Base-by-base conservation (phyloP, 805 yeast species). In the Suhomyces faveliae region DNA sequence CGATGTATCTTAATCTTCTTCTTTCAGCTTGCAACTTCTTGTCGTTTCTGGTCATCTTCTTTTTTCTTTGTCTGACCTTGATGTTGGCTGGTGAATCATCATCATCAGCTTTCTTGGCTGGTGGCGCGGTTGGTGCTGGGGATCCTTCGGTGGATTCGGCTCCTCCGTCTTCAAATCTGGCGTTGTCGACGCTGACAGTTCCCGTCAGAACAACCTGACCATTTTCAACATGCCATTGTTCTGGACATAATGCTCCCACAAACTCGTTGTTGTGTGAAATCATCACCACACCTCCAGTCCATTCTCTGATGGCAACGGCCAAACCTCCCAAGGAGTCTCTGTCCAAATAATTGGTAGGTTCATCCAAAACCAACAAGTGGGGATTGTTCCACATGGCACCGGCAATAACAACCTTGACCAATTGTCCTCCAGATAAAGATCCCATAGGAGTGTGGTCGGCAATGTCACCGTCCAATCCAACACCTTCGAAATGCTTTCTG, bases 361-460 rank as follows among this genome's bases (percentile, higher is more conserved):
- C 99, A 71, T 92, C 99, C 52, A 92, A 79, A 38, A 92, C 99
- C 54, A 92, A 80, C 69, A 92, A 80, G 70, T 92, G 99, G 15
- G 99, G 99, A 66, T 92, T 94, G 73, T 94, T 92, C 99, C 99
- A 92, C 94, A 92, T 92, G 55, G 98, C 97, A 72, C 98, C 99
- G 11, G 98, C 98, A 74, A 92, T 92, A 51, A 92, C 99, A 54
- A 92, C 98, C 72, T 92, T 92, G 51, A 92, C 99, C 66, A 92
- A 80, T 75, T 92, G 99, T 61, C 99, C 99, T 67, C 99, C 99
- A 21, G 97, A 90, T 54, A 92, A 77, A 5, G 96, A 89, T 20
- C 98, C 97, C 80, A 92, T 76, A 46, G 97, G 97, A 15, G 97
- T 92, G 70, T 92, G 98, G 69, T 94, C 97, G 33, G 98, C 98